phyloP scores from a whole-genome alignment of 2,329 filamentous ascomycete species.

The Calonectria naviculata region DNA sequence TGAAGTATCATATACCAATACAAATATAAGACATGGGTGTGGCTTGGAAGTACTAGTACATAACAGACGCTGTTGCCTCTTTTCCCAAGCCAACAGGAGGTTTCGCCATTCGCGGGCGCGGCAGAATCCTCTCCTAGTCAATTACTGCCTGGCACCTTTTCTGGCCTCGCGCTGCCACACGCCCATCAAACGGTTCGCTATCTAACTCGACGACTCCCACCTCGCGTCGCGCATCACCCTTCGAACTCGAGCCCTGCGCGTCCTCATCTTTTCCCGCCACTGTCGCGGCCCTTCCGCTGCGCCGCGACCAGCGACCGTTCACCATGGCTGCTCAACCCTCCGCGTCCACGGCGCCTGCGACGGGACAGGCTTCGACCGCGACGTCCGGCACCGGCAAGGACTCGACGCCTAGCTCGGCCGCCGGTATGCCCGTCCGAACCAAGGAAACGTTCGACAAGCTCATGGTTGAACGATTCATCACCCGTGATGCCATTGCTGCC shows the following conservation, averaged over 20 bases:
- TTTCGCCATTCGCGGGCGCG: conserved; percentile 31
- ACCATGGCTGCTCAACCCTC: conserved; percentile 59
- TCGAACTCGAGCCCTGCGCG: conserved; percentile 14
- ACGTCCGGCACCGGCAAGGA: conserved; percentile 46
- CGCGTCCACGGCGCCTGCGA: conserved; percentile 45
- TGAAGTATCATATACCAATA: not conserved
- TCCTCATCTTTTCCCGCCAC: conserved; percentile 38
- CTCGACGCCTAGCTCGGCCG: conserved; percentile 30
- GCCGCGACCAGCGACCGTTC: conserved; percentile 42
- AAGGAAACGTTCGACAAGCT: conserved; percentile 66
- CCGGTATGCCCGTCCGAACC: conserved; percentile 58
- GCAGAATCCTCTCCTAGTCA: conserved; percentile 40
- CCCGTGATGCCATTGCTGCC: conserved; percentile 65
- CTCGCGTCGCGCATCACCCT: conserved; percentile 30
- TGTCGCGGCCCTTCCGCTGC: conserved; percentile 51
- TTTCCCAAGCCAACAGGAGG: conserved; percentile 28
- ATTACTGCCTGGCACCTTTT: conserved; percentile 25
- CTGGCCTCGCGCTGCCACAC: conserved; percentile 30
- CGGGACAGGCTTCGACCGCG: conserved; percentile 46
- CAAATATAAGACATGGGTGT: not conserved
- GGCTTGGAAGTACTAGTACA: conserved; percentile 28
- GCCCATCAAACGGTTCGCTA: conserved; percentile 29
- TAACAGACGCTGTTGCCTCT: conserved; percentile 17
- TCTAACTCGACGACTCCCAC: conserved; percentile 18
- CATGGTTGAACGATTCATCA: conserved; percentile 65